These are phyloP conservation scores for Chytriomyces sp. DNA, from an alignment of 192 early-diverging fungal species.

Conservation along the genomic window DNA sequence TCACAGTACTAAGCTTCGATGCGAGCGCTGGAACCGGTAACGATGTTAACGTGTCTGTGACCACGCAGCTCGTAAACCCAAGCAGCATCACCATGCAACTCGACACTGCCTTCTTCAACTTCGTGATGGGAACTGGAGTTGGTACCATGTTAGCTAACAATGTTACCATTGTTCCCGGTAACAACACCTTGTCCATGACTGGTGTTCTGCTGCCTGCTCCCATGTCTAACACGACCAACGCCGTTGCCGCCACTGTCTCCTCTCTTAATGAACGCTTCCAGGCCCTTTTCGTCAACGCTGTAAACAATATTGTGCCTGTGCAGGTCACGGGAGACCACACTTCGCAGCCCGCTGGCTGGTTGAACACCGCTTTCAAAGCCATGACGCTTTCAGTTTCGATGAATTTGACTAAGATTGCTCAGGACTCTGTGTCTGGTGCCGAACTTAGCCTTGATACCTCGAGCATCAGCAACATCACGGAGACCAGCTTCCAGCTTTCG, in stretches of 20 bases:
- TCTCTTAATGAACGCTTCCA: background rate
- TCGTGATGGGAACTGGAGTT: background rate
- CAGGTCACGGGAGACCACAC: background rate
- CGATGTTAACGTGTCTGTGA: slow-evolving; percentile 6
- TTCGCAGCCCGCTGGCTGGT: slow-evolving; percentile 9
- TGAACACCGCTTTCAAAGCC: slow-evolving; percentile 8
- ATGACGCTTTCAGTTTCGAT: background rate
- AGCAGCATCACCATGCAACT: slow-evolving; percentile 13
- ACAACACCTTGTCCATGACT: background rate
- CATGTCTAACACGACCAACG: background rate
- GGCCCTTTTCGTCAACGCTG: background rate
- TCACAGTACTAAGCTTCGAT: slow-evolving; percentile 2
- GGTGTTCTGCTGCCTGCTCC: background rate
- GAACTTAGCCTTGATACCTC: slow-evolving; percentile 27
- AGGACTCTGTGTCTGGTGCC: slow-evolving; percentile 33
- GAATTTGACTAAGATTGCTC: slow-evolving; percentile 28
- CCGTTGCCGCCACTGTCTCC: background rate
- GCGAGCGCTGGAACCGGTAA: background rate
- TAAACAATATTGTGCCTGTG: slow-evolving; percentile 5
- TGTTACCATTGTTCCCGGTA: slow-evolving; percentile 3
- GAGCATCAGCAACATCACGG: slow-evolving; percentile 17
- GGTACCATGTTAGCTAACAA: background rate
- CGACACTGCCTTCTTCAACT: slow-evolving; percentile 4
- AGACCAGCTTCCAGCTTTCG: slow-evolving; percentile 30
- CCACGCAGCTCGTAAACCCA: slow-evolving; percentile 2